phyloP scores from a whole-genome alignment of 495 filamentous ascomycete species.

The Thermothielavioides terrestris region DNA sequence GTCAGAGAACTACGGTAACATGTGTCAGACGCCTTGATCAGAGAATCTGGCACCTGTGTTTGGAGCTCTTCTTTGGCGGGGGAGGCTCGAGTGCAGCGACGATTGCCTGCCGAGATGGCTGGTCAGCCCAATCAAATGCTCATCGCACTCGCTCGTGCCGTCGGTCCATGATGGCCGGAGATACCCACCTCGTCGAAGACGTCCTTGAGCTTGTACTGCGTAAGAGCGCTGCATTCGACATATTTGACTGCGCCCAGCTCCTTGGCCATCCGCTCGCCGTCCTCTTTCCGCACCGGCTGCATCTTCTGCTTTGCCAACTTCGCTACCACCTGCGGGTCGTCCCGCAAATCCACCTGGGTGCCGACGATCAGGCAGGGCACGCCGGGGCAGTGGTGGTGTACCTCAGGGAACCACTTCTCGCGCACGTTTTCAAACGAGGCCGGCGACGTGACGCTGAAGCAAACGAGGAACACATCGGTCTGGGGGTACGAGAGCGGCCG shows the following conservation, averaged over 20 bases:
- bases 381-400: conserved; percentile 96
- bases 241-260: conserved; percentile 96
- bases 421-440: conserved; percentile 98
- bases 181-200: conserved; percentile 92
- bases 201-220: conserved; percentile 97
- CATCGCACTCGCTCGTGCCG: neutral
- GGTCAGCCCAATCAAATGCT: neutral
- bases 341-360: conserved; percentile 92
- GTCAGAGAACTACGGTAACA: conserved; percentile 1
- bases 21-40: conserved; percentile 20
- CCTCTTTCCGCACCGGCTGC: conserved; percentile 79
- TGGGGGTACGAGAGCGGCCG: conserved; percentile 95
- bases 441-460: conserved; percentile 97
- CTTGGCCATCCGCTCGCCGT: conserved; percentile 93
- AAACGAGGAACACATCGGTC: conserved; percentile 97
- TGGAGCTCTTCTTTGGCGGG: conserved; percentile 50
- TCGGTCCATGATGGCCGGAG: neutral
- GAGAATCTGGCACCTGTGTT: conserved; percentile 42
- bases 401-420: conserved; percentile 98
- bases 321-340: conserved; percentile 78
- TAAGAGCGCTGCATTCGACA: conserved; percentile 95
- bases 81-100: conserved; percentile 86
- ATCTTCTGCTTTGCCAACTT: conserved; percentile 95
- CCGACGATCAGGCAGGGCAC: conserved; percentile 97
- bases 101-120: conserved; percentile 56